These are phyloP conservation scores for Coemansia sp. DNA, from an alignment of 192 early-diverging fungal genomes.

Conservation along the genomic window DNA sequence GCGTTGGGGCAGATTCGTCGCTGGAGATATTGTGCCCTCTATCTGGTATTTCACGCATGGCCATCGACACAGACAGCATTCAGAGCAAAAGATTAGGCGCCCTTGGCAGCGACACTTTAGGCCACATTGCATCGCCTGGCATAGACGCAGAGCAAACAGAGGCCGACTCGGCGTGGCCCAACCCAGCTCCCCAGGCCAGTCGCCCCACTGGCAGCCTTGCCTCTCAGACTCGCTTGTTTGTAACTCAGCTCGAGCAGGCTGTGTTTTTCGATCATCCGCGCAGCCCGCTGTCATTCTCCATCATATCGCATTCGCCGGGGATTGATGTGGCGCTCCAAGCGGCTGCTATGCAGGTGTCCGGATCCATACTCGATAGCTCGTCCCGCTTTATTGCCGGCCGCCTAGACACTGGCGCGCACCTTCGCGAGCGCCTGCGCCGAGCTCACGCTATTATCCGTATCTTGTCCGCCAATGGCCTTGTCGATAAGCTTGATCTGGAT, in stretches of 20 bases:
- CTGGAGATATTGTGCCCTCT: constrained; percentile 26
- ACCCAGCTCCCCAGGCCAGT: not conserved
- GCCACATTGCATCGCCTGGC: not conserved
- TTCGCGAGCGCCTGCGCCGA: constrained; percentile 36
- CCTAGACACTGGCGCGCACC: constrained; percentile 37
- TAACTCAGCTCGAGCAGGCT: constrained; percentile 47
- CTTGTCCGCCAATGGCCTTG: constrained; percentile 22
- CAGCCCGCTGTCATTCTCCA: constrained; percentile 37
- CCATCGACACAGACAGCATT: constrained; percentile 12
- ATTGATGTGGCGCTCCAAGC: constrained; percentile 29
- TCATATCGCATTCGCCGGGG: constrained; percentile 15
- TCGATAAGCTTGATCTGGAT: constrained; percentile 10
- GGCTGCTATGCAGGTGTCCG: constrained; percentile 34
- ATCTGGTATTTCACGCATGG: constrained; percentile 39
- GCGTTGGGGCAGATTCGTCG: constrained; percentile 10
- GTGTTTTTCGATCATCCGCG: constrained; percentile 36
- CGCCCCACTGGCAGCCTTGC: not conserved
- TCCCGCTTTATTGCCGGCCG: constrained; percentile 39
- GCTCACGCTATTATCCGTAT: constrained; percentile 33
- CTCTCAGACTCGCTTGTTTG: constrained; percentile 6
- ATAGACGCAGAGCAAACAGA: not conserved
- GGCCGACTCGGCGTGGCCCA: not conserved
- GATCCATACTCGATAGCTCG: constrained; percentile 37
- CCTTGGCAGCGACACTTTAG: not conserved
- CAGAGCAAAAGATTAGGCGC: not conserved